Evolutionary conservation across 2,329 filamentous ascomycete genomes (phyloP).

Genomic region (Nemania abortiva): DNA sequence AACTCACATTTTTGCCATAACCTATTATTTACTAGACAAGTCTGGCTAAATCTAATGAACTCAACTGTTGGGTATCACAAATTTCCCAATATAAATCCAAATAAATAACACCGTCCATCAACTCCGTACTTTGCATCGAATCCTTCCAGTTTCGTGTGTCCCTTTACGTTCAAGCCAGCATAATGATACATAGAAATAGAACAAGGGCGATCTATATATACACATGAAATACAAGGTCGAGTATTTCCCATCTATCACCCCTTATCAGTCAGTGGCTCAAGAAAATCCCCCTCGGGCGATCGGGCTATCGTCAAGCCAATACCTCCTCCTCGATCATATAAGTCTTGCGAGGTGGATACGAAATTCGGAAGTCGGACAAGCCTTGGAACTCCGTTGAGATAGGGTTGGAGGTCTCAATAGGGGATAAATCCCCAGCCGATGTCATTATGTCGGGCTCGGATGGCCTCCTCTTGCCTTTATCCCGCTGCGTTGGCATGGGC

Average conservation of each 20-base stretch:
- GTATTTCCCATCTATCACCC: conserved; percentile 1
- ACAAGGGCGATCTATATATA: conserved; percentile 21
- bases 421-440: conserved; percentile 21
- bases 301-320: neutral
- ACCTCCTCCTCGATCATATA: conserved; percentile 40
- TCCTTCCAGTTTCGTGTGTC: neutral
- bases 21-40: neutral
- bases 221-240: neutral
- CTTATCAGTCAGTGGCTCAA: neutral
- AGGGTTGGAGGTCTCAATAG: neutral
- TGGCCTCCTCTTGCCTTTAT: conserved; percentile 29
- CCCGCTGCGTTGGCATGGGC: conserved; percentile 22
- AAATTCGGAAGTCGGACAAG: conserved; percentile 16
- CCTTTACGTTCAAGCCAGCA: conserved; percentile 1
- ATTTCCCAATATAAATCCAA: conserved; percentile 9
- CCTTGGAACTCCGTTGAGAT: neutral
- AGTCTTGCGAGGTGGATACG: conserved; percentile 22
- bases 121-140: conserved; percentile 1
- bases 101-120: conserved; percentile 10
- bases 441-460: conserved; percentile 18
- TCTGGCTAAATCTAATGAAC: neutral
- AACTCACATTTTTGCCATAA: too few species aligned
- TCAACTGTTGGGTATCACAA: conserved; percentile 28
- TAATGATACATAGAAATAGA: neutral
- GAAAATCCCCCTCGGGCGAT: too few species aligned